These are phyloP conservation scores for Bjerkandera adusta DNA, from an alignment of 1,284 basidiomycete genomes.

Conservation along the genomic window DNA sequence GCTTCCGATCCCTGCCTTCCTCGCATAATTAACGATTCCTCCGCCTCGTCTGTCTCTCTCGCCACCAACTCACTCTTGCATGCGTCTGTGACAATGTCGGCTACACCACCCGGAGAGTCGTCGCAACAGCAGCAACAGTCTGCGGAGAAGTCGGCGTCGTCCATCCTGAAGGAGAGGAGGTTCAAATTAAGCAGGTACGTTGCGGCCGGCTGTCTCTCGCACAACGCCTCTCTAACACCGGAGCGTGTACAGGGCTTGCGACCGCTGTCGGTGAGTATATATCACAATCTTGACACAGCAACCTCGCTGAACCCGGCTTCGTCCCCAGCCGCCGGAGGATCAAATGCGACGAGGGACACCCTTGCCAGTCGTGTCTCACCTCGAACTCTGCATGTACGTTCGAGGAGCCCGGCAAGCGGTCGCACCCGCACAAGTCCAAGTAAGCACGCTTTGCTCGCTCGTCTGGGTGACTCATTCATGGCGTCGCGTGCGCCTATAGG, in stretches of 20 bases:
- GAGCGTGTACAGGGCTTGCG: constrained; percentile 60
- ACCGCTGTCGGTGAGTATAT: constrained; percentile 73
- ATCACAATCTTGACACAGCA: neutral
- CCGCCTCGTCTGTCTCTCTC: neutral
- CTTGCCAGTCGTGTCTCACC: constrained; percentile 78
- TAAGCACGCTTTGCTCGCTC: constrained; percentile 33
- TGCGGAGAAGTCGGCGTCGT: constrained; percentile 20
- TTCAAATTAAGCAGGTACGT: constrained; percentile 82
- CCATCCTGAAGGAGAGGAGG: constrained; percentile 68
- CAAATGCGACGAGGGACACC: constrained; percentile 83
- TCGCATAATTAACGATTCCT: neutral
- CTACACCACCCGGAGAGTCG: constrained; percentile 3
- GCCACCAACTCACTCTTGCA: too few species aligned
- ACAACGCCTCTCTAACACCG: constrained; percentile 14
- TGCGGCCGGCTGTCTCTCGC: constrained; percentile 10
- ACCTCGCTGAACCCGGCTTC: constrained; percentile 5
- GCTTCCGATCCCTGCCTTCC: too few species aligned
- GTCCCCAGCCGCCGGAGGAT: constrained; percentile 66
- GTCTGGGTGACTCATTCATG: constrained; percentile 6
- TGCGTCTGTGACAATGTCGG: constrained; percentile 12
- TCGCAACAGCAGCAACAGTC: constrained; percentile 9
- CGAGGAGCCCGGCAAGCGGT: constrained; percentile 80
- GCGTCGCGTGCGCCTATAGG: constrained; percentile 32
- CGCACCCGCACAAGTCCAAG: constrained; percentile 83
- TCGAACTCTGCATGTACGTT: constrained; percentile 79